These are phyloP conservation scores for Fraxinus paxiana DNA, from an alignment of 305 asterid species.

Conservation along the genomic window DNA sequence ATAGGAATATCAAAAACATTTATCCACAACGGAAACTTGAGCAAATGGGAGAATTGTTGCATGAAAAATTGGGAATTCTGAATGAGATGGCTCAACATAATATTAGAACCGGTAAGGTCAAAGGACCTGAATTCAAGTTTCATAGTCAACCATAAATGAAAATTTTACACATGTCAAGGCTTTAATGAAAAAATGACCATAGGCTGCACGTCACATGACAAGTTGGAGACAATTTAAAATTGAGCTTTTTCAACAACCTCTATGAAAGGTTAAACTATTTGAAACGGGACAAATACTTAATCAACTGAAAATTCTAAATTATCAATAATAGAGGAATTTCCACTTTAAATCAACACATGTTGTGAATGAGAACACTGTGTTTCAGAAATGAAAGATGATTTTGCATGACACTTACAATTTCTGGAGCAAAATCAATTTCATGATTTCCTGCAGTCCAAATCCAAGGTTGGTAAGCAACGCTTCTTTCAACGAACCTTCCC, in stretches of 20 bases:
- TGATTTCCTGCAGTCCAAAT: constrained; percentile 91
- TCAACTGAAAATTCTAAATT: neutral
- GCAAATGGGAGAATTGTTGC: neutral
- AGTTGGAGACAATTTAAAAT: neutral
- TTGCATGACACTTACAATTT: constrained; percentile 48
- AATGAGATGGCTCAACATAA: neutral
- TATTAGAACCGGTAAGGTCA: neutral
- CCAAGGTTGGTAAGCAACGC: constrained; percentile 92
- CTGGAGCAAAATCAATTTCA: constrained; percentile 74
- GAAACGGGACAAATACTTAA: neutral
- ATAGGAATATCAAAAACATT: neutral
- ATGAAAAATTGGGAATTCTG: neutral
- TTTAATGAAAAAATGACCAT: neutral
- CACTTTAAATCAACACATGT: neutral
- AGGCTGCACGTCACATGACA: neutral
- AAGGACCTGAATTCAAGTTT: neutral
- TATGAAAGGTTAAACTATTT: neutral
- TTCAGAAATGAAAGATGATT: neutral
- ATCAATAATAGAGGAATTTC: neutral
- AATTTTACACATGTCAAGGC: neutral
- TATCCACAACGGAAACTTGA: neutral
- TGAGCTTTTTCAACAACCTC: neutral
- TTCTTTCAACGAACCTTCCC: constrained; percentile 86
- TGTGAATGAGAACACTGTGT: neutral
- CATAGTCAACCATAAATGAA: neutral